Evolutionary conservation across 2,329 filamentous ascomycete species (phyloP), one percentile per base, ranked within the genome.

Genomic region (Curvularia sp.): DNA sequence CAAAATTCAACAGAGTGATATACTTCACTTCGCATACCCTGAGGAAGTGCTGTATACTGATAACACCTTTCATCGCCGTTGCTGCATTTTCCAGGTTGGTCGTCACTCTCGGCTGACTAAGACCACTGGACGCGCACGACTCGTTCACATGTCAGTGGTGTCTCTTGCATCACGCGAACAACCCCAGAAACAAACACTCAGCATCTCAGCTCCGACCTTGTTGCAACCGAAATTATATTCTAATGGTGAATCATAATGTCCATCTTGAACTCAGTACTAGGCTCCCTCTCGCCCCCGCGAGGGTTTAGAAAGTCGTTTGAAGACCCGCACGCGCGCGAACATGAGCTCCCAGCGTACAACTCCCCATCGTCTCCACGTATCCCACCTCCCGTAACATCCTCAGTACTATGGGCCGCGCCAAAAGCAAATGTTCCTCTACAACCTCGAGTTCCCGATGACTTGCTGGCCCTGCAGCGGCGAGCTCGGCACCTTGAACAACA

Each of bases 401-500:
- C 72, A 8, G 60, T 75, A 35, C 62, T 76, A 59, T 75, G 73
- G 73, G 72, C 35, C 42, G 64, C 68, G 2, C 71, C 72, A 4
- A 65, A 59, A 44, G 53, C 69, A 24, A 66, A 53, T 7, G 42
- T 76, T 4, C 67, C 69, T 20, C 67, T 72, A 8, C 66, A 63
- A 33, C 61, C 67, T 30, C 71, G 69, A 24, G 63, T 77, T 9
- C 74, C 76, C 3, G 75, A 79, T 33, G 67, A 82, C 54, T 75
- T 85, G 28, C 70, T 84, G n/a, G 78, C 79, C 28, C 72, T 86
- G 57, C 80, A 83, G 63, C 78, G 84, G 57, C 80, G 83, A 67
- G 80, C 85, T 26, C 80, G 78, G 55, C 77, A 85, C 62, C 81
- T 88, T 9, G 81, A 88, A 67, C 79, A 80, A 52, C 83, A 85